These are phyloP conservation scores for Neoboletus magnificus DNA, from an alignment of 768 basidiomycete species.

Conservation along the genomic window DNA sequence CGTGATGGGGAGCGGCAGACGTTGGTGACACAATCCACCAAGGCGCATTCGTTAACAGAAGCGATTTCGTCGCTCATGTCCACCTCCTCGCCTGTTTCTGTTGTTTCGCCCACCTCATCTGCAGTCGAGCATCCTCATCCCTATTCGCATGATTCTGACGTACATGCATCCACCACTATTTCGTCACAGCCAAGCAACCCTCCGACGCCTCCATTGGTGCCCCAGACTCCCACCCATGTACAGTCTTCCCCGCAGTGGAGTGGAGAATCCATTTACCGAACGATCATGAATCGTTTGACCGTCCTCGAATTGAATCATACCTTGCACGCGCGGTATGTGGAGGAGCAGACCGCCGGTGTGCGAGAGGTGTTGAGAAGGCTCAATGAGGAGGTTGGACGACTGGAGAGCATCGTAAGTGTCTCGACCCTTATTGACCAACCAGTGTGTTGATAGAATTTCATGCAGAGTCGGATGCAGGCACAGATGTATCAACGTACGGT, in stretches of 20 bases:
- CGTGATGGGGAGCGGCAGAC: background rate
- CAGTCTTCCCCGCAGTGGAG: slow-evolving; percentile 16
- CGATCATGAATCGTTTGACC: slow-evolving; percentile 90
- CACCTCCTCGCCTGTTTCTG: slow-evolving; percentile 3
- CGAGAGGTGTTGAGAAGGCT: slow-evolving; percentile 71
- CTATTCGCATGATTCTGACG: slow-evolving; percentile 6
- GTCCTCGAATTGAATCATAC: slow-evolving; percentile 86
- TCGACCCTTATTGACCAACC: background rate
- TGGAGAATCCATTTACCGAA: slow-evolving; percentile 93
- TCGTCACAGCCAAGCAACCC: slow-evolving; percentile 9
- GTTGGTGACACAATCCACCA: background rate
- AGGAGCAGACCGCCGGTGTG: slow-evolving; percentile 79
- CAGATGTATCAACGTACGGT: slow-evolving; percentile 62
- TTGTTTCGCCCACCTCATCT: background rate
- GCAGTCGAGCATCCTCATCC: slow-evolving; percentile 1
- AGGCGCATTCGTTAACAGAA: slow-evolving; percentile 16
- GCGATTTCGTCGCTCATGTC: slow-evolving; percentile 20
- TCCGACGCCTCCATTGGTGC: background rate
- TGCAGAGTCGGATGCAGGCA: slow-evolving; percentile 67
- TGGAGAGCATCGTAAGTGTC: slow-evolving; percentile 69
- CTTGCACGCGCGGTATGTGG: slow-evolving; percentile 79
- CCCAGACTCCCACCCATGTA: slow-evolving; percentile 3
- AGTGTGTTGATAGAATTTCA: background rate
- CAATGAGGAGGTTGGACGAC: slow-evolving; percentile 72
- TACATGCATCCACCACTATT: background rate